Evolutionary conservation across 805 yeast genomes (phyloP), one percentile per base, ranked within the genome.

Genomic region (Metschnikowia baotianmanensis): DNA sequence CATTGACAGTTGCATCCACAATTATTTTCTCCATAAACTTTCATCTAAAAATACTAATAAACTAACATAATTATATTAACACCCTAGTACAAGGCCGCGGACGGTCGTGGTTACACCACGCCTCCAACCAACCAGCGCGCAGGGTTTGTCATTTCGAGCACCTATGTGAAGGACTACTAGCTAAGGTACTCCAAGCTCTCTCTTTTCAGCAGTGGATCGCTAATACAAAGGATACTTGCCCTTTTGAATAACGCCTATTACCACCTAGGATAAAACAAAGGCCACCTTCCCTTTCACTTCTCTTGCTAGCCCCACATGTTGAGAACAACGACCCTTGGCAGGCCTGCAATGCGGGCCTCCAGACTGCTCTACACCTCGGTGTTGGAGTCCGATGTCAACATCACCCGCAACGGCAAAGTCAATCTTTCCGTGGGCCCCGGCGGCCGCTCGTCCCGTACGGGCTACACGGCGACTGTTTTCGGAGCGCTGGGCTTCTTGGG

Each of bases 381-480:
- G 31, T 60, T 70, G 50, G 72, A 65, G 33, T 63, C 68, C n/a
- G 93, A 86, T 63, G 66, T 83, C 55, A 79, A 80, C 59, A 79
- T 86, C 63, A 82, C 91, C 41, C 74, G 79, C 50, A 71, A 74
- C 38, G 96, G 96, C 19, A 85, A 87, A 57, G 83, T 88, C 31
- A 73, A 80, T 51, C 61, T 83, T 31, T 62, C 85, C n/a, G 69
- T 72, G 25, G 96, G 96, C 46, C 66, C 77, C 36, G 93, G 95
- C 34, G 95, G 95, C 22, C 74, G 86, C 43, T 83, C 91, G 4
- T 85, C 95, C 21, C 76, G 95, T 69, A 82, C 91, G 7, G 96
- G 96, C 2, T 85, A 80, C 65, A 85, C 90, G 3, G 95, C 90
- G 17, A 85, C 96, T 1, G 93, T 87, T 2, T 87, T 87, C 57